These are phyloP conservation scores for Phlebiopsis gigantea DNA, from an alignment of 768 basidiomycete genomes.

Conservation along the genomic window DNA sequence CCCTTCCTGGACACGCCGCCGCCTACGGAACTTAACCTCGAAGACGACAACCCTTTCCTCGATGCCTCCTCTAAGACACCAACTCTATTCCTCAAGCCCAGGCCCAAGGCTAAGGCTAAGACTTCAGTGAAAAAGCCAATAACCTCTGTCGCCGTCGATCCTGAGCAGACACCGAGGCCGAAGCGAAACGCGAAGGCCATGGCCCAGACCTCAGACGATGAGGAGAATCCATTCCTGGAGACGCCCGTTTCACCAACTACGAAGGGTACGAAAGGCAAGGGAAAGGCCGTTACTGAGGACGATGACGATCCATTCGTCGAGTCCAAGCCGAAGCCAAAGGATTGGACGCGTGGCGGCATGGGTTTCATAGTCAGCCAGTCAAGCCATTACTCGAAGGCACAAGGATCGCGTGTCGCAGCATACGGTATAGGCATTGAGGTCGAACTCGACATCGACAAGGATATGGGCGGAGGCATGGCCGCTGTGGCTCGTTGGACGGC, in stretches of 20 bases:
- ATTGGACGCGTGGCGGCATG: slow-evolving; percentile 80
- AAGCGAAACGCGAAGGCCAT: not conserved
- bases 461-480: slow-evolving; percentile 79
- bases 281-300: slow-evolving; percentile 26
- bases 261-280: slow-evolving; percentile 1
- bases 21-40: not conserved
- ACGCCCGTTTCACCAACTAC: slow-evolving; percentile 18
- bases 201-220: slow-evolving; percentile 31
- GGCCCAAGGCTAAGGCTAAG: not conserved
- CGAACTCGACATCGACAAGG: slow-evolving; percentile 79
- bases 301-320: slow-evolving; percentile 71
- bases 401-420: slow-evolving; percentile 64
- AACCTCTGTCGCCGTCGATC: not conserved
- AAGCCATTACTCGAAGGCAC: slow-evolving; percentile 64
- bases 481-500: slow-evolving; percentile 87
- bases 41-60: slow-evolving; percentile 70
- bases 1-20: slow-evolving; percentile 55
- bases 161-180: not conserved
- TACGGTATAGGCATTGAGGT: slow-evolving; percentile 88
- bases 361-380: slow-evolving; percentile 70
- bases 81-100: not conserved
- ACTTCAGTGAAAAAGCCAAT: not conserved
- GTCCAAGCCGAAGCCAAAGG: slow-evolving; percentile 38
- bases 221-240: slow-evolving; percentile 69
- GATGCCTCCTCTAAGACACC: not conserved